Base-by-base conservation (phyloP, 495 filamentous ascomycete species). In the Paragyromitra xinjiangensis region DNA sequence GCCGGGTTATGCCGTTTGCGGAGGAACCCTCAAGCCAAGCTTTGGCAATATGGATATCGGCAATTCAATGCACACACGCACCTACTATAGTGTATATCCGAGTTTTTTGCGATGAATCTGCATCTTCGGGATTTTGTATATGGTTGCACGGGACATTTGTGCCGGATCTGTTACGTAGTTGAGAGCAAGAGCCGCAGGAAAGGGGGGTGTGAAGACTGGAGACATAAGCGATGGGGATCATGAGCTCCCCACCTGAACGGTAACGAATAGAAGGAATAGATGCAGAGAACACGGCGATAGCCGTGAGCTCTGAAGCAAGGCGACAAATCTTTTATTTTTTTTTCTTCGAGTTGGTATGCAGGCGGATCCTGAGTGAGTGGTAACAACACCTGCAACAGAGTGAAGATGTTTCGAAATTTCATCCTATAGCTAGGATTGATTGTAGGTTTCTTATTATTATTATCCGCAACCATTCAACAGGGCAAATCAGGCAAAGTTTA, bases 1-100 rank as follows among this genome's bases (percentile, higher is more conserved):
- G 5, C 40, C 16, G 67, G 58, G 73, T 71, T 44, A 71, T 50
- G 61, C 70, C 62, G 74, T 61, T 77, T 77, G 74, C 73, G 59
- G 73, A 65, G 59, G 37, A 14, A 37, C 5, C 24, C 6, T 34
- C 22, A 37, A 44, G 71, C 64, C 64, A 69, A 74, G 71, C 39
- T 37, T 71, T 39, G 68, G 73, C 74, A 77, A 77, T 77, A 77
- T 77, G 69, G 69, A 73, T 65, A 59, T 64, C 69, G 69, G 74
- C 69, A 77, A 77, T 77, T 66, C 58, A 64, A 66, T 66, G 14
- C 39, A 59, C 34, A 75, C 24, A 77, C 24, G 51, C 69, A 66
- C 51, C 40, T 26, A 77, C 42, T 66, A 77, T 73, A 73, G n/a
- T 16, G 9, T 14, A 24, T 58, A 75, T 64, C 26, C 48, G 73